A percentile compares a stretch with the other conserved stretches of the same genome.
Evolutionary conservation across 352 stramenopile species (phyloP).

Genomic region (Aphanomyces cochlioides): DNA sequence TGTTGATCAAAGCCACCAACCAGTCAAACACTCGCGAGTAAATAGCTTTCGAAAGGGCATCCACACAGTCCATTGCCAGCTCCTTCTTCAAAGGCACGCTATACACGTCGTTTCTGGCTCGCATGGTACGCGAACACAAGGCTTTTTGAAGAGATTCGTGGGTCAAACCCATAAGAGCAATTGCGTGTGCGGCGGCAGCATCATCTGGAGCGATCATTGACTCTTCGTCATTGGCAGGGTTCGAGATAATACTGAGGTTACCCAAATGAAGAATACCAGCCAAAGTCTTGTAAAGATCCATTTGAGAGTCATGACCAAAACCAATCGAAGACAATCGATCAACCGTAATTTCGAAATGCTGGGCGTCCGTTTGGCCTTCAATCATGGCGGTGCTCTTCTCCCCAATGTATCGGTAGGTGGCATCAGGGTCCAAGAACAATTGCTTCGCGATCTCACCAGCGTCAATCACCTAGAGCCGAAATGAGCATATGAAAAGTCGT

Average conservation of each 20-base stretch:
- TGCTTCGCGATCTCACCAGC: constrained; percentile 39
- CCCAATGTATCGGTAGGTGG: constrained; percentile 62
- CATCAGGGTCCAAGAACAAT: constrained; percentile 51
- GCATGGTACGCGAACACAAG: constrained; percentile 89
- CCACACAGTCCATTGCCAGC: constrained; percentile 75
- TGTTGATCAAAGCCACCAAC: constrained; percentile 90
- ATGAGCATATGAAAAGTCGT: neutral
- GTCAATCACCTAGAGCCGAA: constrained; percentile 44
- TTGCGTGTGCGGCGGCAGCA: constrained; percentile 44
- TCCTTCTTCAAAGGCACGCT: constrained; percentile 47
- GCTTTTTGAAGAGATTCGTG: constrained; percentile 87
- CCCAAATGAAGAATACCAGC: constrained; percentile 93
- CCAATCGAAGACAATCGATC: constrained; percentile 69
- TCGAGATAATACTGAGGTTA: constrained; percentile 83
- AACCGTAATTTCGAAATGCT: constrained; percentile 33
- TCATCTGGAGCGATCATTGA: constrained; percentile 58
- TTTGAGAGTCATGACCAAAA: constrained; percentile 78
- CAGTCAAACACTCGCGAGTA: constrained; percentile 92
- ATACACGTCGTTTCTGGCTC: constrained; percentile 51
- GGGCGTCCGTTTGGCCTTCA: constrained; percentile 51
- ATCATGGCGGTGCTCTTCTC: constrained; percentile 55
- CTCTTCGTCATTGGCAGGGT: constrained; percentile 72
- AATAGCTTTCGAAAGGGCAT: constrained; percentile 91
- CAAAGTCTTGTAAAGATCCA: constrained; percentile 89
- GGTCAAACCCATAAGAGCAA: constrained; percentile 88